Evolutionary conservation across 2,329 filamentous ascomycete species (phyloP).

Genomic region (Aspergillus awamori): DNA sequence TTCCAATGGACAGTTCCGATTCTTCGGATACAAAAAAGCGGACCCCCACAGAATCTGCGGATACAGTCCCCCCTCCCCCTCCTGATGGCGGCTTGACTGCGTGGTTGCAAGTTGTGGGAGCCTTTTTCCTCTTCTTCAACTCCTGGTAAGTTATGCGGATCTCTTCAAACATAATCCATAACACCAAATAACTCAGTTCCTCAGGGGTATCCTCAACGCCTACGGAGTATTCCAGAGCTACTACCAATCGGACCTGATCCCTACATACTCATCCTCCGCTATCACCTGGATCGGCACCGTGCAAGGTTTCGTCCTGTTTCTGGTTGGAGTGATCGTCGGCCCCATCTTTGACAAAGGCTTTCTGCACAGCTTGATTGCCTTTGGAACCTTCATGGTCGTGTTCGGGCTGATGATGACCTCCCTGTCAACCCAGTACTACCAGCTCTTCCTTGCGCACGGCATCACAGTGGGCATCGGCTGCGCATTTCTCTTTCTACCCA

Average conservation of each 20-base stretch:
- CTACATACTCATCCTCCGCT: constrained; percentile 40
- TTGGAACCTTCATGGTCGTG: constrained; percentile 45
- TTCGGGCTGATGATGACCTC: constrained; percentile 38
- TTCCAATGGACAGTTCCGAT: background rate
- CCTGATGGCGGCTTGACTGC: constrained; percentile 25
- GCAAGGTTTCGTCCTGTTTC: constrained; percentile 52
- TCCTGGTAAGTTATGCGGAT: constrained; percentile 18
- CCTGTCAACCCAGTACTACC: constrained; percentile 51
- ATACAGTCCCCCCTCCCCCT: background rate
- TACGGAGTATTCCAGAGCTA: constrained; percentile 55
- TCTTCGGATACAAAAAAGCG: background rate
- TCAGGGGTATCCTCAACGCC: constrained; percentile 47
- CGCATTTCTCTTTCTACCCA: constrained; percentile 54
- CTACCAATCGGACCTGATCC: constrained; percentile 46
- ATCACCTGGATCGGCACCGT: constrained; percentile 55
- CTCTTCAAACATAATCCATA: background rate
- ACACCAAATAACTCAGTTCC: background rate
- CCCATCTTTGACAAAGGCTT: constrained; percentile 54
- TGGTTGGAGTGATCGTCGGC: constrained; percentile 52
- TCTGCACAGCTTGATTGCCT: constrained; percentile 42
- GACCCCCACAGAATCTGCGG: background rate
- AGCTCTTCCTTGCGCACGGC: constrained; percentile 59
- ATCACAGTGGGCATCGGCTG: constrained; percentile 57
- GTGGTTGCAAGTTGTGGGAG: constrained; percentile 27
- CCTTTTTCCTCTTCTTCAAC: constrained; percentile 29